phyloP scores from a whole-genome alignment of 495 filamentous ascomycete genomes.

The Staphylotrichum longicolle region DNA sequence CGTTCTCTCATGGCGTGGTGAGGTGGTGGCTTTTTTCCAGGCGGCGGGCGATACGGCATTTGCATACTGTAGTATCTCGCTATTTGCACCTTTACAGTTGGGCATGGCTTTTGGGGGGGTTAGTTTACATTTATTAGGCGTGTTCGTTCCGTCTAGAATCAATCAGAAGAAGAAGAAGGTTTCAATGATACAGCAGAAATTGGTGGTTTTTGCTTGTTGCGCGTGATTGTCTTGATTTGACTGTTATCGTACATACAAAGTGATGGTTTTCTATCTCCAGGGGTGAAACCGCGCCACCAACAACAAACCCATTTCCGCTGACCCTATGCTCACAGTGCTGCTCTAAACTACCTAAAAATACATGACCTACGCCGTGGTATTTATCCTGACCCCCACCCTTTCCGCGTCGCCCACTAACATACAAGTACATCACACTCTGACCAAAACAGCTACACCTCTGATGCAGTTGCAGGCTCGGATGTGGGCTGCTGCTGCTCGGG shows the following conservation, averaged over 20 bases:
- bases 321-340: no score
- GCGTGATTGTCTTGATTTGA: no score
- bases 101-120: not conserved
- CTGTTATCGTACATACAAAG: no score
- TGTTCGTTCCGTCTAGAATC: no score
- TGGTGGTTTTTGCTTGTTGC: no score
- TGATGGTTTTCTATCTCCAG: no score
- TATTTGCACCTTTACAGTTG: slow-evolving; percentile 5
- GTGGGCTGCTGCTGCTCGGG: not conserved
- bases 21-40: not conserved
- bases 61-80: slow-evolving; percentile 7
- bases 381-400: slow-evolving; percentile 1
- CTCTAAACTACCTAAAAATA: not conserved
- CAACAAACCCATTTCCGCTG: no score
- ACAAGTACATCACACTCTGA: not conserved
- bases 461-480: not conserved
- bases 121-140: not conserved
- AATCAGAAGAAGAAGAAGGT: no score
- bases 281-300: no score
- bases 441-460: not conserved
- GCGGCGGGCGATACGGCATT: not conserved
- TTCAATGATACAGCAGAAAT: no score
- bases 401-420: not conserved
- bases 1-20: not conserved
- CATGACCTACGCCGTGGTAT: slow-evolving; percentile 11